Evolutionary conservation across 495 filamentous ascomycete species (phyloP).

Genomic region (Annulohypoxylon stygium): DNA sequence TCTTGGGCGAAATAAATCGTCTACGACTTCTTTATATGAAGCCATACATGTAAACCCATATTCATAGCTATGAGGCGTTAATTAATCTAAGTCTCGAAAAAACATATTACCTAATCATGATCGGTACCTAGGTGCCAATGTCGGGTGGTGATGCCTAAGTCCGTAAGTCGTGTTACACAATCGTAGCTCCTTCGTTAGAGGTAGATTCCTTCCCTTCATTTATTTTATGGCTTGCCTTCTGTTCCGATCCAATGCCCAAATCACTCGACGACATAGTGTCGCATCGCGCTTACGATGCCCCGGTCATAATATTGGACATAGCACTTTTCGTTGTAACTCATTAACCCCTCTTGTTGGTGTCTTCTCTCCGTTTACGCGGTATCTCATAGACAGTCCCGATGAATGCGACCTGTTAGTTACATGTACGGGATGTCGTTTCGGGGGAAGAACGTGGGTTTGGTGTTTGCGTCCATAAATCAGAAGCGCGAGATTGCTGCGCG

Average conservation of each 20-base stretch:
- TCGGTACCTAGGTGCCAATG: too few species aligned
- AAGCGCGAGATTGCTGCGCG: background rate
- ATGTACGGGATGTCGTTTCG: background rate
- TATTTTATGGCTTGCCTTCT: too few species aligned
- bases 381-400: background rate
- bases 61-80: too few species aligned
- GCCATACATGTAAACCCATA: too few species aligned
- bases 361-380: background rate
- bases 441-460: background rate
- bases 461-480: background rate
- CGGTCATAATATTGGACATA: background rate
- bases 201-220: too few species aligned
- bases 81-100: too few species aligned
- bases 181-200: too few species aligned
- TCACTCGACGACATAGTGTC: background rate
- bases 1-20: too few species aligned
- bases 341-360: background rate
- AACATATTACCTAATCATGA: too few species aligned
- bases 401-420: background rate
- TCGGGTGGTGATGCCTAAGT: too few species aligned
- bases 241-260: background rate
- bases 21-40: too few species aligned
- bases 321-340: background rate
- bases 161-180: too few species aligned
- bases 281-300: background rate